phyloP scores from a whole-genome alignment of 805 yeast species.

The Priceomyces carsonii region DNA sequence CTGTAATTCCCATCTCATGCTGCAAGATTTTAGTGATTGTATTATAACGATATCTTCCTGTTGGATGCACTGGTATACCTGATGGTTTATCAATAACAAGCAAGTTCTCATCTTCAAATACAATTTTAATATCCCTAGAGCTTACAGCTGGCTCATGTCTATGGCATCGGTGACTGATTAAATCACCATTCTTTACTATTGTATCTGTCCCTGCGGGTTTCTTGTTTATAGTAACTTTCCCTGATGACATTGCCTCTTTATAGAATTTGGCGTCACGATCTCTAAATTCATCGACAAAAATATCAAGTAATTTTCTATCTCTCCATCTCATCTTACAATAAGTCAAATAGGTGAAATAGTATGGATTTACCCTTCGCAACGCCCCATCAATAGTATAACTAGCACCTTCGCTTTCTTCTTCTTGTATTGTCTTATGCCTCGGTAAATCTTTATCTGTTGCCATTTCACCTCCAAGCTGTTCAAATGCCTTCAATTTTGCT shows the following conservation, averaged over 20 bases:
- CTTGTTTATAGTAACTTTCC: constrained; percentile 75
- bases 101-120: constrained; percentile 71
- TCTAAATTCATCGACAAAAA: constrained; percentile 82
- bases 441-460: constrained; percentile 21
- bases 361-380: constrained; percentile 77
- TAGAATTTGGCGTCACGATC: constrained; percentile 74
- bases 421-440: constrained; percentile 40
- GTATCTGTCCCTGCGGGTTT: constrained; percentile 64
- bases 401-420: constrained; percentile 61
- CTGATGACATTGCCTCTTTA: constrained; percentile 47
- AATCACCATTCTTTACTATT: constrained; percentile 76
- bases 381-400: constrained; percentile 57
- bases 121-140: constrained; percentile 58
- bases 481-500: constrained; percentile 38
- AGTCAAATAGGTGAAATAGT: constrained; percentile 85
- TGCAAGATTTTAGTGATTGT: constrained; percentile 77
- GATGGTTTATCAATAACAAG: constrained; percentile 91
- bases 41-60: constrained; percentile 78
- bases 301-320: constrained; percentile 74
- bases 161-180: constrained; percentile 75
- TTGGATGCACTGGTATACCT: constrained; percentile 95
- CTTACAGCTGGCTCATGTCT: constrained; percentile 89
- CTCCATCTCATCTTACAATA: constrained; percentile 93
- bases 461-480: constrained; percentile 37
- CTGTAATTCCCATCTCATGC: constrained; percentile 62